Percentiles rank a stretch among this genome's conserved stretches.
Evolutionary conservation across 169 alveolate species (phyloP).

Genomic region (Hammondia hammondi): DNA sequence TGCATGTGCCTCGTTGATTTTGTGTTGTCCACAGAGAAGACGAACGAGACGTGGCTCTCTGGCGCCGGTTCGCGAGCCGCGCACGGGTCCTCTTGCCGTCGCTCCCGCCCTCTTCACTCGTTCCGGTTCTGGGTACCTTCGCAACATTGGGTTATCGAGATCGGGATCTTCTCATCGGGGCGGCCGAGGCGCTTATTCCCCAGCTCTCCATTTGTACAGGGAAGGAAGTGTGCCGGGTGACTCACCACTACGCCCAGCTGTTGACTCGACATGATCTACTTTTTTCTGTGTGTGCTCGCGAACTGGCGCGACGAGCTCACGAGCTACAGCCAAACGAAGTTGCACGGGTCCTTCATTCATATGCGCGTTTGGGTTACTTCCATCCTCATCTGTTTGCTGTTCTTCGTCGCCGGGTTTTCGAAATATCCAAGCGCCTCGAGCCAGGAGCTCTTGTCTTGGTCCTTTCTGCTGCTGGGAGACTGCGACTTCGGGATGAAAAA

Average conservation of each 20-base stretch:
- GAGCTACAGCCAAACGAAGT: constrained; percentile 1
- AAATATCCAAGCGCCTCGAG: constrained; percentile 1
- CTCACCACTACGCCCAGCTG: neutral
- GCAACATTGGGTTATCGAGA: constrained; percentile 3
- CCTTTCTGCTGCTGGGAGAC: neutral
- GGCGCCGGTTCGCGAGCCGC: constrained; percentile 25
- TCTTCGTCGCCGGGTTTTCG: constrained; percentile 17
- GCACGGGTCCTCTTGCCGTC: neutral
- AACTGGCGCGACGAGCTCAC: constrained; percentile 1
- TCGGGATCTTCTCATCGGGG: neutral
- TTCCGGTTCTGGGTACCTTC: neutral
- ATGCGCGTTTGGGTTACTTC: constrained; percentile 3
- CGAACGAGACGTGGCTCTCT: neutral
- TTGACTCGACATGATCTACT: neutral
- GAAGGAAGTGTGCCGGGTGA: neutral
- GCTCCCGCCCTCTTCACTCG: constrained; percentile 12
- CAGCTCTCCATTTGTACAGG: neutral
- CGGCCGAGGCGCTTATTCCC: neutral
- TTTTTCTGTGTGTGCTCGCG: constrained; percentile 24
- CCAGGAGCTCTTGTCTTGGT: constrained; percentile 23
- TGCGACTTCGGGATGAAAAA: constrained; percentile 12
- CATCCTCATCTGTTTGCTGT: constrained; percentile 50
- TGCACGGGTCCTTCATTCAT: constrained; percentile 37
- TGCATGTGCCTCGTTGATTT: too few relatives aligned
- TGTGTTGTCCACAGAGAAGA: neutral